Conservation (phyloP, 371 early-diverging fungal genomes). For the Zychaea mexicana region DNA sequence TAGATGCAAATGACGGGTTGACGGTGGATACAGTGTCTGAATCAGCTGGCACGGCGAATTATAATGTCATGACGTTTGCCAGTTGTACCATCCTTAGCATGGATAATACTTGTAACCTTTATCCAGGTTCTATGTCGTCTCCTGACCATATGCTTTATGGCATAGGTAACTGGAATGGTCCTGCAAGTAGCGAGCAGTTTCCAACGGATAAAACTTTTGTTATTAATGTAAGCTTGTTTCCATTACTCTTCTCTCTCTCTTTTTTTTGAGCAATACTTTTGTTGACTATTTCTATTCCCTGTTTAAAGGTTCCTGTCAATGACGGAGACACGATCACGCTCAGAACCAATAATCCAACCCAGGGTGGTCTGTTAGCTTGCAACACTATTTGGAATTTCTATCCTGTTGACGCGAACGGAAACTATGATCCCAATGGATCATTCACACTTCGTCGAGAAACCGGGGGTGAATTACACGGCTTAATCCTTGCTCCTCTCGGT, state of each 20-base stretch:
- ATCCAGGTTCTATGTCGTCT: not conserved
- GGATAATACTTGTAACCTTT: not conserved
- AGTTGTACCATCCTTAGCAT: not conserved
- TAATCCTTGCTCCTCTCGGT: conserved; percentile 25
- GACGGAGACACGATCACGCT: conserved; percentile 12
- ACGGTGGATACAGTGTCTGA: no score
- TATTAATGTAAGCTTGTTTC: conserved; percentile 17
- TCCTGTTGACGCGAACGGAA: conserved; percentile 14
- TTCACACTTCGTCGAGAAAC: conserved; percentile 16
- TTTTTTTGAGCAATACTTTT: not conserved
- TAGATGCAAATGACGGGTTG: not conserved
- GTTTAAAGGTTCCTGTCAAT: conserved; percentile 19
- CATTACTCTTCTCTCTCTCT: no score
- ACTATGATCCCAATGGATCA: conserved; percentile 8
- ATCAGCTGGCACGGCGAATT: not conserved
- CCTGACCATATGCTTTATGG: conserved; percentile 11
- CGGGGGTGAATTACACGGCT: conserved; percentile 16
- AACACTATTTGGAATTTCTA: conserved; percentile 22
- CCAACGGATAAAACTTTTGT: conserved; percentile 6
- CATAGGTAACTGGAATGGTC: conserved; percentile 21
- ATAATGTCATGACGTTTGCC: conserved; percentile 8
- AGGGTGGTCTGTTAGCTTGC: conserved; percentile 7
- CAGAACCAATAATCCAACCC: not conserved
- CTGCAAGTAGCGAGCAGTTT: not conserved
- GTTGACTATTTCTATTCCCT: not conserved